A percentile compares a stretch with the other conserved stretches of the same genome.
These are phyloP conservation scores for Colletotrichum truncatum DNA, from an alignment of 2,329 filamentous ascomycete species.

Conservation along the genomic window DNA sequence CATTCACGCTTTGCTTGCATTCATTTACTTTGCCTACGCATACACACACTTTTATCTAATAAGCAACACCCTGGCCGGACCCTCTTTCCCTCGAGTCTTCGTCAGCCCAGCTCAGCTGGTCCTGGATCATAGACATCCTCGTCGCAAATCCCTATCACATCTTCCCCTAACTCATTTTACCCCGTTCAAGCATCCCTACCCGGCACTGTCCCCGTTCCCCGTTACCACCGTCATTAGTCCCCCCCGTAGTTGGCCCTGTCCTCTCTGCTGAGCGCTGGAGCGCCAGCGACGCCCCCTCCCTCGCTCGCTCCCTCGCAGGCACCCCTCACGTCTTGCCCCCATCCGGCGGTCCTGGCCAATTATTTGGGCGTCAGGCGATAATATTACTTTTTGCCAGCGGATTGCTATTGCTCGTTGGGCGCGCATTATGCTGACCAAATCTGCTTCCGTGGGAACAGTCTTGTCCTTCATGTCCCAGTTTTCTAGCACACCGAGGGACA, in stretches of 20 bases:
- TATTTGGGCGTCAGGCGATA: constrained; percentile 25
- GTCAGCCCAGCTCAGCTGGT: constrained; percentile 3
- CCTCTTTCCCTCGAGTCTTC: constrained; percentile 1
- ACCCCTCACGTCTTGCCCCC: not conserved
- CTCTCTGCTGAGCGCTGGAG: not conserved
- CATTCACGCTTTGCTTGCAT: not conserved
- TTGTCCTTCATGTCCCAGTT: constrained; percentile 89
- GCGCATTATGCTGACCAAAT: constrained; percentile 30
- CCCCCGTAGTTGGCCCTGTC: not conserved
- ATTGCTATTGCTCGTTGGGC: not conserved
- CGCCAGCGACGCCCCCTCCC: not conserved
- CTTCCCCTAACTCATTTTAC: not conserved
- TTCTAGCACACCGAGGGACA: constrained; percentile 60
- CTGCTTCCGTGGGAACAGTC: constrained; percentile 59
- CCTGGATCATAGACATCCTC: constrained; percentile 18
- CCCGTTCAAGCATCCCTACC: constrained; percentile 1
- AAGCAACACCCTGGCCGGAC: constrained; percentile 1
- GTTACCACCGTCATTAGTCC: not conserved
- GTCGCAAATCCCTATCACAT: not conserved
- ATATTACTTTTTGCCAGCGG: constrained; percentile 5
- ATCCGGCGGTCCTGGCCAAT: constrained; percentile 22
- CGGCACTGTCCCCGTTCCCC: not conserved
- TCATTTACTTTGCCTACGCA: not conserved
- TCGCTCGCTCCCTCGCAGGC: not conserved
- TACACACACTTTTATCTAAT: not conserved